Evolutionary conservation across 495 filamentous ascomycete genomes (phyloP).

Genomic region (Xylaria grammica): DNA sequence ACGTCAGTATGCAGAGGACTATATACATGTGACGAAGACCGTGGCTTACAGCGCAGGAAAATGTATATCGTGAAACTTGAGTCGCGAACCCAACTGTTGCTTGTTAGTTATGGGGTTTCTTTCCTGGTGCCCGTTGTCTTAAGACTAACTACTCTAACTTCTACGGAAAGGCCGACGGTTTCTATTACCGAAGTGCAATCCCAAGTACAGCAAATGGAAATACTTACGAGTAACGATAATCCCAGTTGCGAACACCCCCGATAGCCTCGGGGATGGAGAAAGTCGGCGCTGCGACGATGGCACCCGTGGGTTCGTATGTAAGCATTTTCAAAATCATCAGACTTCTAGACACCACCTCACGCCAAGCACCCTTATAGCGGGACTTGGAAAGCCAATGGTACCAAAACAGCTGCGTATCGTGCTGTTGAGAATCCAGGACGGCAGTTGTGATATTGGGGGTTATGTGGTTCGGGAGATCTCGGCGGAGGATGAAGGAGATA

Average conservation of each 20-base stretch:
- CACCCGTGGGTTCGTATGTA: slow-evolving; percentile 64
- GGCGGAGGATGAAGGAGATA: slow-evolving; percentile 68
- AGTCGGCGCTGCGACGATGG: slow-evolving; percentile 55
- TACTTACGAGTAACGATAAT: slow-evolving; percentile 66
- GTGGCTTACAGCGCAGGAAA: slow-evolving; percentile 57
- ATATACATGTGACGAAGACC: not conserved
- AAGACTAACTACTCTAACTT: no score
- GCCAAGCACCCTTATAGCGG: slow-evolving; percentile 71
- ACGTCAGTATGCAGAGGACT: not conserved
- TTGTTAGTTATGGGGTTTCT: not conserved
- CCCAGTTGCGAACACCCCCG: slow-evolving; percentile 73
- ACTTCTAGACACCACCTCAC: slow-evolving; percentile 69
- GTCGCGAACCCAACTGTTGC: slow-evolving; percentile 66
- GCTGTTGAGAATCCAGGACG: slow-evolving; percentile 63
- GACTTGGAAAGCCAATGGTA: slow-evolving; percentile 71
- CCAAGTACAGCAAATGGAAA: not conserved
- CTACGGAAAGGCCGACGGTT: no score
- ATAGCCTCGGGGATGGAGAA: slow-evolving; percentile 76
- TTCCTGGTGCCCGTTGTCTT: not conserved
- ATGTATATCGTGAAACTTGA: slow-evolving; percentile 78
- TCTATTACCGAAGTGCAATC: not conserved
- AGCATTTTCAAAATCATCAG: slow-evolving; percentile 74
- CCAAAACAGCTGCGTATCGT: slow-evolving; percentile 70
- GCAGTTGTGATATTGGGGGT: slow-evolving; percentile 57
- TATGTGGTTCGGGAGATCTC: slow-evolving; percentile 56